These are phyloP conservation scores for Rutidosis leptorrhynchoides DNA, from an alignment of 129 eudicot species.

Conservation along the genomic window DNA sequence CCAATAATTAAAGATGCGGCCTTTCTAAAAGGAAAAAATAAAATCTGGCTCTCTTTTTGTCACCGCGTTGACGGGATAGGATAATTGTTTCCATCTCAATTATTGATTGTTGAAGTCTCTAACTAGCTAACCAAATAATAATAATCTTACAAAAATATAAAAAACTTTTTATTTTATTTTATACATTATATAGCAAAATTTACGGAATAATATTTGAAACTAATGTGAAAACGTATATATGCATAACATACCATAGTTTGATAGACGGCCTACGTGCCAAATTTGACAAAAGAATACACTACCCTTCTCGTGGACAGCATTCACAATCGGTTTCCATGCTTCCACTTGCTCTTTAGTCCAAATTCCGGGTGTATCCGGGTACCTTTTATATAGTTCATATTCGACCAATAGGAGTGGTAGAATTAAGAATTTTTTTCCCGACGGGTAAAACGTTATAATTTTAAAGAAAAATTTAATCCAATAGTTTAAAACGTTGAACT, in stretches of 20 bases:
- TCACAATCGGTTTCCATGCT: slow-evolving; percentile 62
- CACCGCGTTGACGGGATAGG: neutral
- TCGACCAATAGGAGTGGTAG: too few species aligned
- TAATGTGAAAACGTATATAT: neutral
- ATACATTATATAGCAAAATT: too few species aligned
- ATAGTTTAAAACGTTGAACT: too few species aligned
- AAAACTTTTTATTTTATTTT: too few species aligned
- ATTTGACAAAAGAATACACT: slow-evolving; percentile 50
- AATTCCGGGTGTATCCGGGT: slow-evolving; percentile 46
- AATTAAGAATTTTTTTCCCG: too few species aligned
- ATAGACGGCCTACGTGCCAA: slow-evolving; percentile 52
- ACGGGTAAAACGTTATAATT: too few species aligned
- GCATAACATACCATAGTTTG: slow-evolving; percentile 30
- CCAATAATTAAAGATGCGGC: neutral
- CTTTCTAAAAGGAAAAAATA: too few species aligned
- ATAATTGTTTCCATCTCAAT: neutral
- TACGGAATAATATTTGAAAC: neutral
- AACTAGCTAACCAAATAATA: too few species aligned
- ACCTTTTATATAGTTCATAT: slow-evolving; percentile 31
- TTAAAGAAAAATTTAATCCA: too few species aligned
- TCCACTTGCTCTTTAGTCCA: slow-evolving; percentile 61
- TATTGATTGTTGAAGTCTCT: too few species aligned
- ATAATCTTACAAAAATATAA: neutral
- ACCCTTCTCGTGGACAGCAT: slow-evolving; percentile 55
- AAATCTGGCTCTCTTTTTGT: neutral